Base-by-base conservation (phyloP, 352 stramenopile species). In the Albugo laibachii region DNA sequence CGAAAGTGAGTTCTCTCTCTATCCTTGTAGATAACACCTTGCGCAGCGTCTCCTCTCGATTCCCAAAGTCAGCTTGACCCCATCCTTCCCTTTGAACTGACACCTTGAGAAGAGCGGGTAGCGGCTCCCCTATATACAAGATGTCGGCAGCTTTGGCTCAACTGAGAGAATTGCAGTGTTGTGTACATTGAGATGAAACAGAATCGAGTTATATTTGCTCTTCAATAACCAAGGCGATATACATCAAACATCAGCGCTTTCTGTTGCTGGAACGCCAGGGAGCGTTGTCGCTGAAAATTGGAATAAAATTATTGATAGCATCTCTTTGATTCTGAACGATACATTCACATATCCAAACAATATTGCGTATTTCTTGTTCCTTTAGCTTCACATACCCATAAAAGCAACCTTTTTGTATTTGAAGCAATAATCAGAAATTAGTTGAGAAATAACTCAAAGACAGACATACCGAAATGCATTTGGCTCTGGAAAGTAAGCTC, bases 361-460 rank as follows among this genome's bases (percentile, higher is more conserved):
- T 80, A 70, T 99, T 99, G 56, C 95, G 85, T 57, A 99, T 96
- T 61, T 99, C 95, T 72, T 99, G 93, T 66, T 99, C 94, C 85
- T 99, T 99, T 49, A 99, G 77, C 77, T 98, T 98, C 37, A 98
- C 86, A 68, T 98, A 99, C 41, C 93, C 92, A 73, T 99, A 99
- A 67, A 98, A 99, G 54, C 80, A 87, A 10, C 65, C 69, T 80
- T 19, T 14, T 19, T 8, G 46, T 8, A 34, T 13, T 36, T 53
- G 15, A 5, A 13, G 45, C 18, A 18, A 48, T 8, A 36, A 48
- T 19, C 43, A 24, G 43, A 48, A 8, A 10, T 42, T 19, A 10
- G 16, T 10, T 2, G 40, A 18, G 19, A 3, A 48, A 41, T 24
- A 41, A 4, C n/a, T 13, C 35, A 21, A 48, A 37, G 8, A 12